These are phyloP conservation scores for Flaveria linearis DNA, from an alignment of 129 eudicot genomes.

Conservation along the genomic window DNA sequence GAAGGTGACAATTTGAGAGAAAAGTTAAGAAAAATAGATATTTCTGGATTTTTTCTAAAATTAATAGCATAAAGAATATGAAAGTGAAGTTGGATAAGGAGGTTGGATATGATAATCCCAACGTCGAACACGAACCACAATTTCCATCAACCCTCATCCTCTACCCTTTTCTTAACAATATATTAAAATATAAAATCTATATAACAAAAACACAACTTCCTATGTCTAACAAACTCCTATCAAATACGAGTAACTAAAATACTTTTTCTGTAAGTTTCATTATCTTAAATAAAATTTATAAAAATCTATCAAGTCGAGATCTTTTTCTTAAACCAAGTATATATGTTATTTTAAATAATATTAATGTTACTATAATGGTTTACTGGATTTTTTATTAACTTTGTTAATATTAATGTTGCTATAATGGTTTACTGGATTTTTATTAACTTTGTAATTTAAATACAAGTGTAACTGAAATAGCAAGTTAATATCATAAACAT, in stretches of 20 bases:
- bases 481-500: neutral
- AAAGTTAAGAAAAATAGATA: no score
- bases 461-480: no score
- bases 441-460: no score
- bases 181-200: neutral
- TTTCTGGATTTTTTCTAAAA: no score
- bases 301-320: neutral
- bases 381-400: no score
- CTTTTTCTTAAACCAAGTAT: neutral
- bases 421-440: no score
- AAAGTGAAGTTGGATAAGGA: conserved; percentile 28
- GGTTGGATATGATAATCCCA: conserved; percentile 33
- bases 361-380: no score
- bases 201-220: conserved; percentile 16
- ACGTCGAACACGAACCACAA: conserved; percentile 26
- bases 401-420: no score
- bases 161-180: neutral
- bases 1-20: no score
- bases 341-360: neutral
- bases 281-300: neutral
- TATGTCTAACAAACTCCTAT: conserved; percentile 17
- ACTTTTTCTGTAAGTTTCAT: neutral
- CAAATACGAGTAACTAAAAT: neutral
- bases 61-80: neutral
- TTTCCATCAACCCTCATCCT: neutral